Conservation (phyloP, 352 stramenopile genomes). For the Phytophthora sp. region DNA sequence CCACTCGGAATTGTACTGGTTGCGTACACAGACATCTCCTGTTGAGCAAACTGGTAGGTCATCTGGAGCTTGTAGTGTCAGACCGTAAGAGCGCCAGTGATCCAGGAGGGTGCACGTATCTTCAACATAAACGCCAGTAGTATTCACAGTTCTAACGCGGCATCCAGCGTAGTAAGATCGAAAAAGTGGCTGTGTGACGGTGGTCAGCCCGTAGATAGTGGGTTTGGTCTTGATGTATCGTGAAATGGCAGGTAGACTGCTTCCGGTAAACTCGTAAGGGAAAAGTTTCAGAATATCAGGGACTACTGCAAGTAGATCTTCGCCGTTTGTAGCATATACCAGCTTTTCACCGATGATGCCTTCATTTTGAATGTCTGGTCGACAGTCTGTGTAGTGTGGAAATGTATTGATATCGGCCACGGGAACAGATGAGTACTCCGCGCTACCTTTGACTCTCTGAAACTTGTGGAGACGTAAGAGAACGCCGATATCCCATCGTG, state of each 20-base stretch:
- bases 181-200: conserved; percentile 28
- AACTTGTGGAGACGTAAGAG: conserved; percentile 30
- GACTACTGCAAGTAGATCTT: conserved; percentile 24
- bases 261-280: conserved; percentile 20
- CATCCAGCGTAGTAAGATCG: conserved; percentile 27
- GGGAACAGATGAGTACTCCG: conserved; percentile 25
- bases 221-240: conserved; percentile 24
- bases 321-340: conserved; percentile 6
- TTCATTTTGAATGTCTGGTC: conserved; percentile 24
- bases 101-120: conserved; percentile 20
- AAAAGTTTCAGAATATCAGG: conserved; percentile 24
- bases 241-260: conserved; percentile 20
- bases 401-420: conserved; percentile 34
- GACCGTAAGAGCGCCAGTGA: conserved; percentile 24
- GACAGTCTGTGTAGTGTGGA: conserved; percentile 31
- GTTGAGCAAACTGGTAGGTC: conserved; percentile 30
- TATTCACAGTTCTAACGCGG: conserved; percentile 27
- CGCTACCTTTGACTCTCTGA: conserved; percentile 17
- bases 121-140: conserved; percentile 31
- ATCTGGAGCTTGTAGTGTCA: conserved; percentile 23
- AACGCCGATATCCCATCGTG: conserved; percentile 21
- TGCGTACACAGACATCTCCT: conserved; percentile 28
- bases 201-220: conserved; percentile 18
- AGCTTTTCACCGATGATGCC: conserved; percentile 20
- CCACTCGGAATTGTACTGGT: conserved; percentile 25